Conservation (phyloP, 345 rosid species). For the Linum lewisii region DNA sequence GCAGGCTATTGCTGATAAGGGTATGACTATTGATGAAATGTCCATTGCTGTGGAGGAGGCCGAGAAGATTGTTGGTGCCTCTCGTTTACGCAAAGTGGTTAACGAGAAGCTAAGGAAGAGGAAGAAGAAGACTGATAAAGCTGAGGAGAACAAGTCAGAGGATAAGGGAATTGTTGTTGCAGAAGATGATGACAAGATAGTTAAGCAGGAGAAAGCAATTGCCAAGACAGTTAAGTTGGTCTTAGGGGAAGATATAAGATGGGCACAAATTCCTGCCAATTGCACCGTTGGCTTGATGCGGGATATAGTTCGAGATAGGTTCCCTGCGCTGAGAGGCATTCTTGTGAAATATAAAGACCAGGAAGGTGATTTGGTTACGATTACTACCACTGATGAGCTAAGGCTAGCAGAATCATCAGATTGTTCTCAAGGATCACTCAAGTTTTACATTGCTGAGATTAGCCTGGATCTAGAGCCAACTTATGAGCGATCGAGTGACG, state of each 20-base stretch:
- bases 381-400: conserved; percentile 77
- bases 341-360: conserved; percentile 77
- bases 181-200: conserved; percentile 25
- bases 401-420: conserved; percentile 50
- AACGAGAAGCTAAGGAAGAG: conserved; percentile 69
- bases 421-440: conserved; percentile 50
- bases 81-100: conserved; percentile 38
- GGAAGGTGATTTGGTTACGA: conserved; percentile 91
- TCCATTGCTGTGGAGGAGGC: conserved; percentile 39
- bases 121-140: conserved; percentile 24
- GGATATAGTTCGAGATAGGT: conserved; percentile 70
- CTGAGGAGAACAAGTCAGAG: conserved; percentile 21
- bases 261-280: conserved; percentile 70
- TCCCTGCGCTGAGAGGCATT: conserved; percentile 62
- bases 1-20: conserved; percentile 53
- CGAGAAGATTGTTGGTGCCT: conserved; percentile 23
- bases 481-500: conserved; percentile 46
- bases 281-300: conserved; percentile 58
- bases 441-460: conserved; percentile 69
- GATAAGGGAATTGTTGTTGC: conserved; percentile 24
- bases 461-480: conserved; percentile 73
- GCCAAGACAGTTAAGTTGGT: conserved; percentile 76
- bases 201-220: conserved; percentile 47
- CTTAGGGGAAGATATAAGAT: conserved; percentile 84
- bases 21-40: conserved; percentile 53